phyloP scores from a whole-genome alignment of 306 rosid species.

The Pterocarpus santalinus region DNA sequence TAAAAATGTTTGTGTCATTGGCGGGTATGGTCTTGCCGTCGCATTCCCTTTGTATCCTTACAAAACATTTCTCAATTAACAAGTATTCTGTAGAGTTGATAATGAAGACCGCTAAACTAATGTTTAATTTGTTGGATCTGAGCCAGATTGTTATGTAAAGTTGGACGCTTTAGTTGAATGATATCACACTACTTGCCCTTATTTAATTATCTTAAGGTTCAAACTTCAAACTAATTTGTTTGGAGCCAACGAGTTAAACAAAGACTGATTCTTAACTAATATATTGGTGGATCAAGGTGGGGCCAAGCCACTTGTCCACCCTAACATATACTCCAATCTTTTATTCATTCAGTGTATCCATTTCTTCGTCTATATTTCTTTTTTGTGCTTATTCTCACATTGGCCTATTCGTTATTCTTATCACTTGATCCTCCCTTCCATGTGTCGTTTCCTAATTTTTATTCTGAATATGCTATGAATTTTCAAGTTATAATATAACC shows the following conservation, averaged over 20 bases:
- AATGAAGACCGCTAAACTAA: not conserved
- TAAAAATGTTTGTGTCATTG: not conserved
- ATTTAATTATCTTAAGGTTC: not conserved
- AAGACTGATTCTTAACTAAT: not conserved
- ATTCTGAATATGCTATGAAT: not conserved
- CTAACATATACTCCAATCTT: not conserved
- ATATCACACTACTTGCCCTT: not conserved
- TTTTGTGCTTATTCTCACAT: not conserved
- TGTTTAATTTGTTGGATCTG: constrained; percentile 1
- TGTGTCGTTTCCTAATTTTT: not conserved
- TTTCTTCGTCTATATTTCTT: not conserved
- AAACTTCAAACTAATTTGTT: constrained; percentile 2
- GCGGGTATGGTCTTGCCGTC: constrained; percentile 12
- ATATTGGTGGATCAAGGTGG: not conserved
- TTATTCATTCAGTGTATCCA: not conserved
- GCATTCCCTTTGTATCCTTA: not conserved
- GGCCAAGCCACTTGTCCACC: not conserved
- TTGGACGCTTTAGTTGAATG: not conserved
- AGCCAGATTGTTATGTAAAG: not conserved
- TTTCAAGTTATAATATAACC: not conserved
- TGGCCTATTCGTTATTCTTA: not conserved
- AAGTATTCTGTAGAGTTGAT: not conserved
- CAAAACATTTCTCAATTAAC: not conserved
- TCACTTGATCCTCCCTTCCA: not conserved
- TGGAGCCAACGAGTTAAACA: not conserved